These are phyloP conservation scores for Rhodosporidiobolus sp. DNA, from an alignment of 768 basidiomycete genomes.

Conservation along the genomic window DNA sequence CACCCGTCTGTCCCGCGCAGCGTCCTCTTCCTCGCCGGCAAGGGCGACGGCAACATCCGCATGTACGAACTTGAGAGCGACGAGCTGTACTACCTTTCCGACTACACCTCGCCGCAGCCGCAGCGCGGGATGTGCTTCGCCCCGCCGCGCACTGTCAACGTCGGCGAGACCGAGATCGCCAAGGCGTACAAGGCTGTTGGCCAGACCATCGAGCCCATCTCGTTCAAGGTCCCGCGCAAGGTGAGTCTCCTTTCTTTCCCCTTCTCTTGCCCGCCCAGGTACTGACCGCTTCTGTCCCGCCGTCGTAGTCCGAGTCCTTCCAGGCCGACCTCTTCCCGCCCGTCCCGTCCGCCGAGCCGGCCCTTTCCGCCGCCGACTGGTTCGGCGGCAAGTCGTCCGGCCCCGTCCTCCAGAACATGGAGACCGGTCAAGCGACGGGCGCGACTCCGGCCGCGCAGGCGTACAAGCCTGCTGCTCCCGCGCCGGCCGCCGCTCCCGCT, in stretches of 20 bases:
- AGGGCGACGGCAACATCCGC: slow-evolving; percentile 94
- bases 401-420: slow-evolving; percentile 63
- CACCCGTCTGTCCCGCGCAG: background rate
- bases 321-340: slow-evolving; percentile 96
- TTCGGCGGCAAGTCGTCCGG: slow-evolving; percentile 74
- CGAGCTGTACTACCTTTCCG: slow-evolving; percentile 63
- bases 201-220: slow-evolving; percentile 76
- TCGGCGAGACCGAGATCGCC: slow-evolving; percentile 90
- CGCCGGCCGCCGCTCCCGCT: slow-evolving; percentile 47
- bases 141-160: slow-evolving; percentile 82
- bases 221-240: slow-evolving; percentile 91
- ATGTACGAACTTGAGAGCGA: slow-evolving; percentile 94
- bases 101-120: slow-evolving; percentile 84
- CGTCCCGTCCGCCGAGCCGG: slow-evolving; percentile 74
- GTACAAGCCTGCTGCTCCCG: slow-evolving; percentile 45
- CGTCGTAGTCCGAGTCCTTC: slow-evolving; percentile 88
- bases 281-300: too few relatives aligned
- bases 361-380: slow-evolving; percentile 77
- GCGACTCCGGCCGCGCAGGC: slow-evolving; percentile 47
- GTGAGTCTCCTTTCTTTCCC: slow-evolving; percentile 51
- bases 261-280: background rate
- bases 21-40: slow-evolving; percentile 62
- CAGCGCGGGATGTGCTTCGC: slow-evolving; percentile 98
- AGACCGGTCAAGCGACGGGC: slow-evolving; percentile 32
- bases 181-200: slow-evolving; percentile 74